Conservation (phyloP, 257 asterid genomes). For the Rauvolfia tetraphylla region DNA sequence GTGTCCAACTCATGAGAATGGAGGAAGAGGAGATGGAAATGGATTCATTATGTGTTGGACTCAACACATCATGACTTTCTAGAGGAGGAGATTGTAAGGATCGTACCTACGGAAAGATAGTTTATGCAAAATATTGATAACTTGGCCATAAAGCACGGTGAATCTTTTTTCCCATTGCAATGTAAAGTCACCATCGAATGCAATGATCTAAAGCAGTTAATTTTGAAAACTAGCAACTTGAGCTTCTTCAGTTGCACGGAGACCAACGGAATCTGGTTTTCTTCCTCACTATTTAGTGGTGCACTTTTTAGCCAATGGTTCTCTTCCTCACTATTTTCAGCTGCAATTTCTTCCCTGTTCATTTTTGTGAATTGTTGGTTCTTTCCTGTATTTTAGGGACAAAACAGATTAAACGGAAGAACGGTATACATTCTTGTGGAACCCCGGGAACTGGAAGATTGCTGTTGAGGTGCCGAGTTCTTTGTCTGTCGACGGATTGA, state of each 20-base stretch:
- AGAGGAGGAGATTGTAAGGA: background rate
- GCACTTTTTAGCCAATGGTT: background rate
- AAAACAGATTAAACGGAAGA: slow-evolving; percentile 61
- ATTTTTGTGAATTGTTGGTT: background rate
- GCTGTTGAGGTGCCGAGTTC: slow-evolving; percentile 14
- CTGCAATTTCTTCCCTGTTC: background rate
- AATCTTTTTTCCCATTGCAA: too few species aligned
- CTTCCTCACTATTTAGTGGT: background rate
- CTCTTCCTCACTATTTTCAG: background rate
- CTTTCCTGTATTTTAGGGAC: slow-evolving; percentile 31
- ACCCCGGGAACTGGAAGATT: slow-evolving; percentile 48
- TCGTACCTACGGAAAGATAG: background rate
- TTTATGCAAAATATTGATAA: background rate
- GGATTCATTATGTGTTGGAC: too few species aligned
- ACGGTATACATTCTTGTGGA: slow-evolving; percentile 76
- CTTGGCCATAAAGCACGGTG: background rate
- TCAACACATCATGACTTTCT: too few species aligned
- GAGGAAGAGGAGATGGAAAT: too few species aligned
- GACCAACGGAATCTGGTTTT: too few species aligned
- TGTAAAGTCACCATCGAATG: too few species aligned
- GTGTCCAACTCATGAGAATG: too few species aligned
- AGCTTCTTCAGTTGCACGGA: too few species aligned
- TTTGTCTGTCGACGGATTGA: background rate
- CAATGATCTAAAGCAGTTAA: background rate
- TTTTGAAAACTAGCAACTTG: too few species aligned